Base-by-base conservation (phyloP, 768 basidiomycete genomes). In the Mycena floridula region DNA sequence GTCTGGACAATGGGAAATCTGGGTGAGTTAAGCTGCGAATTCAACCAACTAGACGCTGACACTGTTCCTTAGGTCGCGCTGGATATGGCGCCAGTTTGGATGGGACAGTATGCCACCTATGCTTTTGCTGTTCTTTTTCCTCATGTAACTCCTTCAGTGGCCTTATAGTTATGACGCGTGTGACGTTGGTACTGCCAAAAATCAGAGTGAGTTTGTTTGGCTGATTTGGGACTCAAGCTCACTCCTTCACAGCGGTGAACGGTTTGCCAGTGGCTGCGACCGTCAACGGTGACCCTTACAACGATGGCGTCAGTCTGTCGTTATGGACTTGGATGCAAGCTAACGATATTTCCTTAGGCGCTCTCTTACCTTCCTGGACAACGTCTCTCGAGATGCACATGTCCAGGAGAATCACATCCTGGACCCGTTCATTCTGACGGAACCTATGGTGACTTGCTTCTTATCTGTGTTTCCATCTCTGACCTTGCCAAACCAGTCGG, bases 1-100 rank as follows among this genome's bases (percentile, higher is more conserved):
- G 54, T 76, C 27, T 76, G 76, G 76, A 69, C 74, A 20, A 74
- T 79, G 74, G 77, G 74, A 4, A 79, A 80, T 56, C 50, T 67
- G 32, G 62, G 60, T 50, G 21, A 37, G 12, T n/a, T 4, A 23
- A n/a, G 11, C 7, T 48, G 25, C 16, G 11, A 28, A 15, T 8
- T 21, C 6, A 12, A 35, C 7, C 15, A 35, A 11, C 11, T 28
- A 18, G 18, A 13, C 32, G 7, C 18, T 35, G 18, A 4, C 32
- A 46, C 46, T 44, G 53, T 13, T 48, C 50, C 37, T 43, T 54
- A 24, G 73, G 74, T 25, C 62, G 77, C 26, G 74, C 76, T 4
- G 77, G 78, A 4, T 81, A 72, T 51, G 77, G 78, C 49, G 78
- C 73, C 8, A 67, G 67, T 39, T 63, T 73, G 18, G 78, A 79